Percentiles rank a stretch among this genome's conserved stretches.
Conservation (phyloP, 176 grass and related monocot genomes). For the Cenchrus purpureus region DNA sequence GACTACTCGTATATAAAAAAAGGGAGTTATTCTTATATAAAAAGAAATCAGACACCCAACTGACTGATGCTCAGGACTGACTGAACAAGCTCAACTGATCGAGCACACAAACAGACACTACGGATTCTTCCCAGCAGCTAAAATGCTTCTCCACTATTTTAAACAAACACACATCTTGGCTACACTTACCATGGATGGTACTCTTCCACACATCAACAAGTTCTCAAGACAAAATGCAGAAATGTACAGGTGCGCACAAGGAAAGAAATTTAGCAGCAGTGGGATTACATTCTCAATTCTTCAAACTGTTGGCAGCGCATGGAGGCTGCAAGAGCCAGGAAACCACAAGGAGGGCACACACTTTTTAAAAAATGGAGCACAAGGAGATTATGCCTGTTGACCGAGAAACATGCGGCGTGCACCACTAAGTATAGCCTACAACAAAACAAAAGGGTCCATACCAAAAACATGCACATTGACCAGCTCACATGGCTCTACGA, state of each 20-base stretch:
- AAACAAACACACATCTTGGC: too few relatives aligned
- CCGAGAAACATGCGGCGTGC: conserved; percentile 7
- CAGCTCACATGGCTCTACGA: neutral
- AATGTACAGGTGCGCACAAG: neutral
- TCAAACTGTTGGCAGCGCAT: neutral
- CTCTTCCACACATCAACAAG: too few relatives aligned
- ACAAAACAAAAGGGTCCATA: neutral
- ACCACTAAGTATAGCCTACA: neutral
- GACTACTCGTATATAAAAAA: neutral
- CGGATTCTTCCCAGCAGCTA: neutral
- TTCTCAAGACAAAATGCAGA: neutral
- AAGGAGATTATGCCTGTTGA: conserved; percentile 2
- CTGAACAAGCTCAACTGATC: neutral
- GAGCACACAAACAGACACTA: neutral
- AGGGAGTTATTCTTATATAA: neutral
- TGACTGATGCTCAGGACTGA: neutral
- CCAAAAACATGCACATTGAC: conserved; percentile 34
- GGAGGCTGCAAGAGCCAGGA: neutral
- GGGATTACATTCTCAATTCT: neutral
- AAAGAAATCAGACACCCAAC: neutral
- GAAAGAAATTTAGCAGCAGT: conserved; percentile 4
- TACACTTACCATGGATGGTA: too few relatives aligned
- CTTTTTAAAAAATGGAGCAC: neutral
- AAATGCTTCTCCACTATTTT: too few relatives aligned
- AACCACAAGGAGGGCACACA: neutral